Base-by-base conservation (phyloP, 768 basidiomycete species). In the Kwoniella sp. region DNA sequence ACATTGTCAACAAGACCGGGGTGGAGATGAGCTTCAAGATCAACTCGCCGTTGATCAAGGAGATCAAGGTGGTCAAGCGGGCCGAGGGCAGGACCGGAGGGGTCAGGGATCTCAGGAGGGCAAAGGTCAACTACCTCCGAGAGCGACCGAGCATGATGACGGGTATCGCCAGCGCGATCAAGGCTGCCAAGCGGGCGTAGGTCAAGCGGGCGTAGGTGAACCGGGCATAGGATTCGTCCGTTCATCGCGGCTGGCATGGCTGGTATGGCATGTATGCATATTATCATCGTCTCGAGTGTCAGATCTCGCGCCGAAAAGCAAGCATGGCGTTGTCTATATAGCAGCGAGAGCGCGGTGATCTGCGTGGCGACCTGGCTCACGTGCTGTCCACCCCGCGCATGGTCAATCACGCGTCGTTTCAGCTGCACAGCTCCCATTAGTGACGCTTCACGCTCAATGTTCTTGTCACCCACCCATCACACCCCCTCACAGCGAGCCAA, bases 21-120 rank as follows among this genome's bases (percentile, higher is more conserved):
- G 86, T 95, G 32, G 93, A 96, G 79, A 85, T 89, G 85, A 86
- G 85, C 67, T 87, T 89, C 77, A 90, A 85, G 72, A 83, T 84
- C 59, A 83, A 82, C 67, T 88, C 86, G 45, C 92, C 93, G 25
- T 82, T 88, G 69, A 66, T 98, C 75, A 89, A 88, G 79, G 84
- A 86, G 49, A 86, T 98, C 75, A 84, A 84, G 75, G 77, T 96
- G 54, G 76, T 91, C 53, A 63, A 63, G 41, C 17, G 59, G 46
- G 57, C 58, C 19, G 50, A 70, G 54, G 54, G 37, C 23, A 49
- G 38, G 48, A 39, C 28, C 22, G 56, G 46, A 19, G 55, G 59
- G 29, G 52, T 67, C 27, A 64, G 42, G 49, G 63, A 62, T 48
- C 41, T 66, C 26, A 54, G 56, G 17, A 57, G 67, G 43, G 62